Evolutionary conservation across 1,139 yeast genomes (phyloP), one percentile per base, ranked within the genome.

Genomic region (Geotrichum fermentans): DNA sequence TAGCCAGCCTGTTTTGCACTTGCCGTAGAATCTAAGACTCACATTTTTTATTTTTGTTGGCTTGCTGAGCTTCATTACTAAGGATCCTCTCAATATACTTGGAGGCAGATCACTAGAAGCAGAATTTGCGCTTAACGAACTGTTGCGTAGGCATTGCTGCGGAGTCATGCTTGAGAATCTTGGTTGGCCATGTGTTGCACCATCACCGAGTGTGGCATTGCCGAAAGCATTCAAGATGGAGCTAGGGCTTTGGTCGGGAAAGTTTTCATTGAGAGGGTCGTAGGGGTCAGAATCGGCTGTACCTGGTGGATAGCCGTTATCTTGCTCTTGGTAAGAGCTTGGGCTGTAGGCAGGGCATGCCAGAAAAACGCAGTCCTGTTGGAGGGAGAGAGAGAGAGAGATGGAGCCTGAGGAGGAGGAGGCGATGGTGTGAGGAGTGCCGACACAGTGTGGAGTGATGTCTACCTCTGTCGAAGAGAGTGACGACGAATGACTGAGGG

Each of bases 1-100:
- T 2, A 95, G 90, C 96, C 96, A 88, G 54, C 83, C 89, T 0
- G 96, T 88, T 58, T 82, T 73, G 45, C 86, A 78, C 3, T 68
- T 65, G 2, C 96, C 96, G 57, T 75, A 76, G 60, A 89, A 79
- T 1, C 73, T 68, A 48, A 89, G 69, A 6, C 73, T 65, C 7
- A 89, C 74, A 36, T 77, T 70, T 65, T 83, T 86, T 55, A 89
- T 70, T 62, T 80, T 84, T 35, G 83, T 74, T 0, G 94, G 84
- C 61, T 87, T 88, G 46, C 82, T 61, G 1, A 89, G 76, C 51
- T 92, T 73, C 16, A 89, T 56, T 43, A 82, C 77, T n/a, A 89
- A 70, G 17, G 89, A 80, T 0, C 97, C 97, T 48, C 96, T 71
- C 39, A 89, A 69, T 30, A 88, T 67, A 1, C 89, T 75, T 0